Evolutionary conservation across 106 monocot genomes (phyloP).

Genomic region (Platanthera zijinensis): DNA sequence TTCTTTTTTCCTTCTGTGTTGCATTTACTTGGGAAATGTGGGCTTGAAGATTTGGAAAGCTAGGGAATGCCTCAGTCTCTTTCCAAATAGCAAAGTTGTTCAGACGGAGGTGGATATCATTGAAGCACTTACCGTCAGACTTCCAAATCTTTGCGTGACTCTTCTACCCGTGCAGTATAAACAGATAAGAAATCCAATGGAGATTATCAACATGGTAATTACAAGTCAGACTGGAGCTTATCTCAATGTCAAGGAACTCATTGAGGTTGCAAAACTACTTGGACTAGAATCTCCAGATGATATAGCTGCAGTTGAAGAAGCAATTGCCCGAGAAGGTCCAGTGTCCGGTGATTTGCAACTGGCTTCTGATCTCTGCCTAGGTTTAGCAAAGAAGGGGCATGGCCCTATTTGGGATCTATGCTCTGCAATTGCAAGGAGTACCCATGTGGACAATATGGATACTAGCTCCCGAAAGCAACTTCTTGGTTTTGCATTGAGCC

Average conservation of each 20-base stretch:
- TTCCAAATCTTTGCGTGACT: conserved; percentile 83
- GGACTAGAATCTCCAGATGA: conserved; percentile 73
- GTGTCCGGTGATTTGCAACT: conserved; percentile 79
- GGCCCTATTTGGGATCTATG: conserved; percentile 89
- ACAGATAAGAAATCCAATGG: conserved; percentile 87
- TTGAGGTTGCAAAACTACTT: conserved; percentile 77
- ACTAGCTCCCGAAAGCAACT: conserved; percentile 58
- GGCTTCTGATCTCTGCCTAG: conserved; percentile 79
- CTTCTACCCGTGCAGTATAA: conserved; percentile 86
- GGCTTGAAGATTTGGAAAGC: conserved; percentile 83
- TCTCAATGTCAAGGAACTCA: conserved; percentile 82
- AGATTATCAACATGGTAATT: conserved; percentile 73
- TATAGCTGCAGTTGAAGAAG: conserved; percentile 67
- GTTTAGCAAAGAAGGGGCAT: conserved; percentile 74
- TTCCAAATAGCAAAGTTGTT: conserved; percentile 61
- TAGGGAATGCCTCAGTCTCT: conserved; percentile 75
- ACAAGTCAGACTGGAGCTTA: conserved; percentile 72
- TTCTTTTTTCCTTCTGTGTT: background rate
- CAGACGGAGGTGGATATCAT: conserved; percentile 78
- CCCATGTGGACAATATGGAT: conserved; percentile 73
- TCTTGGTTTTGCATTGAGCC: conserved; percentile 78
- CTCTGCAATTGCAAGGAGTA: conserved; percentile 90
- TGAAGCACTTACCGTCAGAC: conserved; percentile 74
- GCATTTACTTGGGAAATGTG: background rate
- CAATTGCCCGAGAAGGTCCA: conserved; percentile 85